Conservation (phyloP, 305 asterid genomes). For the Fraxinus paxiana region DNA sequence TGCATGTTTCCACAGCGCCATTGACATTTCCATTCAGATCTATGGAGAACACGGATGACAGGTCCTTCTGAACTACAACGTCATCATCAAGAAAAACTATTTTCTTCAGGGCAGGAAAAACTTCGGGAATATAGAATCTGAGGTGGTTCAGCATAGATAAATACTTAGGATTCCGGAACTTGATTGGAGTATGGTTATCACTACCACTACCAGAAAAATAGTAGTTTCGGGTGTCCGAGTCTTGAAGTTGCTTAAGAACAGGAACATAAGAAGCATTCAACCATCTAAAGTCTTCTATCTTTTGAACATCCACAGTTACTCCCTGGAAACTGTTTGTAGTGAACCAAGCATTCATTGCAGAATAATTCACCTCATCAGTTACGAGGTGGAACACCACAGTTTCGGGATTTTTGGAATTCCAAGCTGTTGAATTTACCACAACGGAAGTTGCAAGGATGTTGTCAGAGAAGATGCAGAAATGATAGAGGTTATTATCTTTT, state of each 20-base stretch:
- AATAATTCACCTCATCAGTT: not conserved
- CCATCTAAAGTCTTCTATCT: not conserved
- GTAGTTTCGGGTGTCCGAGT: not conserved
- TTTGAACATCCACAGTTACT: not conserved
- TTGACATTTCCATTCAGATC: not conserved
- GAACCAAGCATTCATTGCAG: not conserved
- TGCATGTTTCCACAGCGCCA: not conserved
- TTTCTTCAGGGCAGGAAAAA: not conserved
- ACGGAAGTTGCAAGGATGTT: not conserved
- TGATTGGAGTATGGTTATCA: not conserved
- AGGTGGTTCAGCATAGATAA: not conserved
- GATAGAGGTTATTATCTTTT: not conserved
- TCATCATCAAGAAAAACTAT: not conserved
- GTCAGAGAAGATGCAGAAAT: not conserved
- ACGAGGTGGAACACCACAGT: not conserved
- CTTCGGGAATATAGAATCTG: not conserved
- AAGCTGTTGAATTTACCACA: not conserved
- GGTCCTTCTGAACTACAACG: not conserved
- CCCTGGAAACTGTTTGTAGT: not conserved
- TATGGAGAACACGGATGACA: not conserved
- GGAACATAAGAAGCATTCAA: not conserved
- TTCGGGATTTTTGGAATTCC: not conserved
- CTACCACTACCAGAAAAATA: not conserved
- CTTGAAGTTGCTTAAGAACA: not conserved
- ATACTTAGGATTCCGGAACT: not conserved